phyloP scores from a whole-genome alignment of 495 filamentous ascomycete genomes.

The Amphirosellinia nigrospora region DNA sequence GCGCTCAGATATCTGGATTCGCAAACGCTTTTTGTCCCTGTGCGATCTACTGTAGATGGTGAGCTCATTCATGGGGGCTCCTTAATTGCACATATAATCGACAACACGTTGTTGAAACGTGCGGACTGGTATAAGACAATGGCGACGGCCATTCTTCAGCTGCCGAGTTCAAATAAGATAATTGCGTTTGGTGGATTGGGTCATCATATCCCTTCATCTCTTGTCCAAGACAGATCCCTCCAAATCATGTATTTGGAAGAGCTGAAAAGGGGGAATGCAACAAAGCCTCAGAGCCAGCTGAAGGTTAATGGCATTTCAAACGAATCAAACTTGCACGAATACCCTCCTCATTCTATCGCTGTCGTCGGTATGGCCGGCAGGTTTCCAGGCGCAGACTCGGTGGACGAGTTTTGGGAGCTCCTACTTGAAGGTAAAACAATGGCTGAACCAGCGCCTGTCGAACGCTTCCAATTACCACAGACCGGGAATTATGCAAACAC shows the following conservation, averaged over 20 bases:
- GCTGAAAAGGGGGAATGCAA: not conserved
- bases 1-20: conserved; percentile 16
- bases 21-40: conserved; percentile 17
- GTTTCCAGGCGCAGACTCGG: conserved; percentile 45
- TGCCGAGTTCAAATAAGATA: not conserved
- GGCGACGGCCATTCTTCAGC: not conserved
- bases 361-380: conserved; percentile 58
- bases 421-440: conserved; percentile 27
- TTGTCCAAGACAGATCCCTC: not conserved
- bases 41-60: conserved; percentile 29
- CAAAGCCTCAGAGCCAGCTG: not conserved
- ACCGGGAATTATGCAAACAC: conserved; percentile 33
- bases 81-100: conserved; percentile 3
- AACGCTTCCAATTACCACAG: conserved; percentile 14
- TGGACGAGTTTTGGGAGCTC: conserved; percentile 41
- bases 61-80: conserved; percentile 24
- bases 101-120: conserved; percentile 1
- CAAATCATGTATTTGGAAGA: not conserved
- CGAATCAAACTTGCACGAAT: conserved; percentile 1
- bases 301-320: not conserved
- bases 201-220: conserved; percentile 4
- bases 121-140: conserved; percentile 12
- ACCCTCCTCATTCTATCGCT: conserved; percentile 39
- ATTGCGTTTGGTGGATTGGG: conserved; percentile 7
- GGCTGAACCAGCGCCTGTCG: conserved; percentile 22